These are phyloP conservation scores for Cyclotella atomus DNA, from an alignment of 108 stramenopile genomes.

Conservation along the genomic window DNA sequence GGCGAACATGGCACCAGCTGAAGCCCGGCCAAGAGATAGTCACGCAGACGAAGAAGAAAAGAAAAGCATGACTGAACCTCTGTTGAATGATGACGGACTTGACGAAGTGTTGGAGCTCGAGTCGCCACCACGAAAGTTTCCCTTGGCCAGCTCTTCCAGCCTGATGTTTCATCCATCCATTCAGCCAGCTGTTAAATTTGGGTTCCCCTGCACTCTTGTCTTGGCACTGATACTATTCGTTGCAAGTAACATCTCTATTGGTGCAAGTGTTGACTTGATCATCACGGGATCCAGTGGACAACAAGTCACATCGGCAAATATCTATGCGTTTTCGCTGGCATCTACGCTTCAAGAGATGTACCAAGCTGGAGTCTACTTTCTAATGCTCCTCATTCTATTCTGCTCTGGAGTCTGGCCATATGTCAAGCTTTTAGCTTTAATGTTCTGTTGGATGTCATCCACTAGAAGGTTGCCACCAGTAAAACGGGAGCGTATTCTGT, in stretches of 20 bases:
- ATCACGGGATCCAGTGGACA: slow-evolving; percentile 39
- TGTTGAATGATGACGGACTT: slow-evolving; percentile 31
- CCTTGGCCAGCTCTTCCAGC: slow-evolving; percentile 41
- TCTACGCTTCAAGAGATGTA: slow-evolving; percentile 86
- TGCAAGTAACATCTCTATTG: slow-evolving; percentile 72
- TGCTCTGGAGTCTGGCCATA: slow-evolving; percentile 96
- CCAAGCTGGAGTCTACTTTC: slow-evolving; percentile 83
- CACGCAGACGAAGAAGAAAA: not conserved
- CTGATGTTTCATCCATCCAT: slow-evolving; percentile 55
- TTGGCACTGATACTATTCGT: slow-evolving; percentile 42
- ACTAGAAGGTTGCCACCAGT: slow-evolving; percentile 45
- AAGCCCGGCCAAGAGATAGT: not conserved
- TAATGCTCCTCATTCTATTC: slow-evolving; percentile 81
- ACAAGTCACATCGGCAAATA: slow-evolving; percentile 39
- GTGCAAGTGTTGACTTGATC: slow-evolving; percentile 76
- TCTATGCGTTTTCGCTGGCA: slow-evolving; percentile 79
- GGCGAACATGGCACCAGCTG: not conserved
- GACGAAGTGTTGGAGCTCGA: slow-evolving; percentile 47
- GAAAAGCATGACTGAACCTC: slow-evolving; percentile 36
- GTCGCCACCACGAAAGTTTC: slow-evolving; percentile 35
- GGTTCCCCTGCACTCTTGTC: slow-evolving; percentile 32
- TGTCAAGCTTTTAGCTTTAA: slow-evolving; percentile 79
- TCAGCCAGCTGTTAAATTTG: slow-evolving; percentile 23
- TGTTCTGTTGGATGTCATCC: slow-evolving; percentile 71
- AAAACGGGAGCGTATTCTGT: slow-evolving; percentile 70